A percentile compares a stretch with the other conserved stretches of the same genome.
Evolutionary conservation across 441 rosid species (phyloP).

Genomic region (Theobroma grandiflorum): DNA sequence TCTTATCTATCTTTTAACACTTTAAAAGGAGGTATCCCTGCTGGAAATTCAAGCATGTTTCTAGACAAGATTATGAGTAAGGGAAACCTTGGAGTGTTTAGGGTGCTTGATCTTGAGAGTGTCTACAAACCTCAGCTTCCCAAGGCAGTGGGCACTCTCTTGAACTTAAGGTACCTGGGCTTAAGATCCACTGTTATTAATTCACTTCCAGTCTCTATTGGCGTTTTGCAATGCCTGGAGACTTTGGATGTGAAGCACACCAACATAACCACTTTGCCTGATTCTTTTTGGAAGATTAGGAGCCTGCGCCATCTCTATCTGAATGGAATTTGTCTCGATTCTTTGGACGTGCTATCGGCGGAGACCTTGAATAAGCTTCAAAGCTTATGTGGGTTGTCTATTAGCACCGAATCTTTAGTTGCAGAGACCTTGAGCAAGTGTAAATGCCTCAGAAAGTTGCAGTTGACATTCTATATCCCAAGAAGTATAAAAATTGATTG

Average conservation of each 20-base stretch:
- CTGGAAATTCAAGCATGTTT: not conserved
- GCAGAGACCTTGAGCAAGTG: not conserved
- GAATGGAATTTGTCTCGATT: conserved; percentile 24
- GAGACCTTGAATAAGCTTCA: conserved; percentile 26
- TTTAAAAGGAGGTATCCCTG: not conserved
- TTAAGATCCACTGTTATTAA: conserved; percentile 45
- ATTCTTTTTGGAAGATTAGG: conserved; percentile 36
- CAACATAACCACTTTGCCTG: conserved; percentile 31
- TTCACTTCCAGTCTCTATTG: conserved; percentile 38
- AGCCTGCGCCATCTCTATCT: conserved; percentile 43
- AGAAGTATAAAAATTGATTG: not conserved
- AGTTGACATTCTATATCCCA: conserved; percentile 25
- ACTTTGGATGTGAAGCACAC: conserved; percentile 53
- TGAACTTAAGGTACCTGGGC: conserved; percentile 37
- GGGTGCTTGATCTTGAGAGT: conserved; percentile 44
- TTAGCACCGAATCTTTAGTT: conserved; percentile 9
- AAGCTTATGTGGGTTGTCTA: conserved; percentile 38
- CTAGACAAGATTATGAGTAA: not conserved
- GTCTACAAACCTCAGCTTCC: conserved; percentile 42
- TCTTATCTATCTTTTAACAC: conserved; percentile 21
- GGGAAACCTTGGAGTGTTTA: conserved; percentile 21
- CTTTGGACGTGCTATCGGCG: not conserved
- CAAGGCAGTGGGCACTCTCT: conserved; percentile 18
- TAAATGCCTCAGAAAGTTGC: conserved; percentile 28
- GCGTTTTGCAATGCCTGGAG: conserved; percentile 34